Conservation (phyloP, 2,329 filamentous ascomycete genomes). For the Cercospora beticola region DNA sequence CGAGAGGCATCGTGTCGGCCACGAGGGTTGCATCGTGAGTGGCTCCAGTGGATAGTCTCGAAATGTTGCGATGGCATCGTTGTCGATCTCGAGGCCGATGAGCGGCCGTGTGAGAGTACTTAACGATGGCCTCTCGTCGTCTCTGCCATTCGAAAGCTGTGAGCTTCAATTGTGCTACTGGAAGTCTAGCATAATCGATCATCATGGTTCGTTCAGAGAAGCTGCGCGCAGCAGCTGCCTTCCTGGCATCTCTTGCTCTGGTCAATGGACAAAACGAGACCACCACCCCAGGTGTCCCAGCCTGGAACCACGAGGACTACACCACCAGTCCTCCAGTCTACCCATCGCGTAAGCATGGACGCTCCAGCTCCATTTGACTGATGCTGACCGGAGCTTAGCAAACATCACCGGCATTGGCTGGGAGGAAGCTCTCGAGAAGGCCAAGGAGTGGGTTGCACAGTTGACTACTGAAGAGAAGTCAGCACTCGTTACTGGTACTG, state of each 20-base stretch:
- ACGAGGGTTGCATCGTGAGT: constrained; percentile 15
- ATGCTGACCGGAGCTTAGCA: constrained; percentile 11
- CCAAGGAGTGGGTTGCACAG: constrained; percentile 41
- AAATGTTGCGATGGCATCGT: constrained; percentile 4
- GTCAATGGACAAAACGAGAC: constrained; percentile 20
- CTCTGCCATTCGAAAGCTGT: not conserved
- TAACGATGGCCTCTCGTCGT: not conserved
- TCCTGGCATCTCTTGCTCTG: constrained; percentile 18
- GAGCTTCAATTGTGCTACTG: not conserved
- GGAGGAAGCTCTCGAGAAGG: constrained; percentile 43
- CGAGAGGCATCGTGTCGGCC: not conserved
- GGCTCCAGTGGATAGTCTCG: constrained; percentile 4
- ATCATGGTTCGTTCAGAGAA: constrained; percentile 20
- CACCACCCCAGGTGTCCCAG: constrained; percentile 12
- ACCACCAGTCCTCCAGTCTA: constrained; percentile 25
- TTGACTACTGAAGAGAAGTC: constrained; percentile 44
- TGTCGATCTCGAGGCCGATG: not conserved
- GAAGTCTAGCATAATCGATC: not conserved
- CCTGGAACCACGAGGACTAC: constrained; percentile 28
- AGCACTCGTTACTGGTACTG: constrained; percentile 36
- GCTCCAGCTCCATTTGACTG: not conserved
- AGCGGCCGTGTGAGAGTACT: constrained; percentile 5
- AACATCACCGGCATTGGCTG: constrained; percentile 33
- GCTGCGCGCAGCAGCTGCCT: constrained; percentile 16
- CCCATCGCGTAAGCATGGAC: constrained; percentile 21